Evolutionary conservation across 2,329 filamentous ascomycete species (phyloP).

Genomic region (Ascochyta pisi): DNA sequence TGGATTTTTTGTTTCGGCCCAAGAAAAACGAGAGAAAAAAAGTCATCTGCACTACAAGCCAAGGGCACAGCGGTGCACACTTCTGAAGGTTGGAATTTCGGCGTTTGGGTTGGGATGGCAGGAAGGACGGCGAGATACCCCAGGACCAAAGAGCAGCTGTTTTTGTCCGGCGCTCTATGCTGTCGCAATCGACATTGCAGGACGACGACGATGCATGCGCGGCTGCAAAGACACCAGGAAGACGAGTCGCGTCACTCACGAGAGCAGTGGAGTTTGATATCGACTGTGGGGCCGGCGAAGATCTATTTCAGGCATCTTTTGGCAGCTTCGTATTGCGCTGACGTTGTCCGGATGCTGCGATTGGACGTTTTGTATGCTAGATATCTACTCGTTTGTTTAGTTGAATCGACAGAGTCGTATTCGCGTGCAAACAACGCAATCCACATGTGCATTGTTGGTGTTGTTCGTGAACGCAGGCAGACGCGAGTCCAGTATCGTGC

Average conservation of each 20-base stretch:
- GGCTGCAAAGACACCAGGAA: constrained; percentile 9
- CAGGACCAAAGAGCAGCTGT: background rate
- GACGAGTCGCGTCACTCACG: constrained; percentile 17
- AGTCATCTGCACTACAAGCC: background rate
- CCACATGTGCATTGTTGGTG: background rate
- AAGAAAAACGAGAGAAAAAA: background rate
- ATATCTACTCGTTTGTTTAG: background rate
- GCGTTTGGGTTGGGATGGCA: constrained; percentile 10
- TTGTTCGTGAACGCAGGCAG: background rate
- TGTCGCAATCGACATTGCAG: constrained; percentile 1
- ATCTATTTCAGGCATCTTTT: constrained; percentile 18
- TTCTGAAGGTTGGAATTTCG: background rate
- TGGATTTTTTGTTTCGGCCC: background rate
- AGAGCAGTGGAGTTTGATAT: constrained; percentile 11
- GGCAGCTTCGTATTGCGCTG: constrained; percentile 17
- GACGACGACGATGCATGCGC: constrained; percentile 5
- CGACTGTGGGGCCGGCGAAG: constrained; percentile 17
- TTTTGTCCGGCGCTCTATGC: background rate
- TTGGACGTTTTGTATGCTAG: constrained; percentile 12
- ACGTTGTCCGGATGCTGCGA: constrained; percentile 12
- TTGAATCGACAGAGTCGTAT: background rate
- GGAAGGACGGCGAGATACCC: constrained; percentile 10
- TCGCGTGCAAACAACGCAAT: background rate
- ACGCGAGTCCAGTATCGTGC: too few species aligned
- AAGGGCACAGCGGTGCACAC: background rate